Conservation (phyloP, 2,329 filamentous ascomycete genomes). For the Helotiales sp. region DNA sequence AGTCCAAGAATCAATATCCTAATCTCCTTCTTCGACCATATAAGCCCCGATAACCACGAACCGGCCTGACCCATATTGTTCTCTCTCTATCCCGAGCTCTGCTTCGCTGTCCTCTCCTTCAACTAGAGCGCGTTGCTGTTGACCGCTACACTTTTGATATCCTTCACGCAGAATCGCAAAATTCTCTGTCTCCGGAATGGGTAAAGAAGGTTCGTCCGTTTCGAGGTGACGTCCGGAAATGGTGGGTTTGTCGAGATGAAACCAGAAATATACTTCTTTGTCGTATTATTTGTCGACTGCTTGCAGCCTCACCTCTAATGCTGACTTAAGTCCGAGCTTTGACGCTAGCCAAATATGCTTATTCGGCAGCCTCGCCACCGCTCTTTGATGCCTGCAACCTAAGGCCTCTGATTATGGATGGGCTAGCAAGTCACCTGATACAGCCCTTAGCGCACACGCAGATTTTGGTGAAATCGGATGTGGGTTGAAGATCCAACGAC, state of each 20-base stretch:
- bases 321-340: constrained; percentile 1
- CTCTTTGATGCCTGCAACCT: neutral
- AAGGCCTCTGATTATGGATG: neutral
- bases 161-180: neutral
- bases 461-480: neutral
- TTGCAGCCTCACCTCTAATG: neutral
- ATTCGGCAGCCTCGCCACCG: neutral
- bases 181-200: neutral
- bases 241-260: constrained; percentile 4
- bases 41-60: constrained; percentile 69
- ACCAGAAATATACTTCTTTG: constrained; percentile 2
- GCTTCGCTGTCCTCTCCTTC: constrained; percentile 21
- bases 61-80: constrained; percentile 62
- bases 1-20: constrained; percentile 92
- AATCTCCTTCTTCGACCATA: constrained; percentile 97
- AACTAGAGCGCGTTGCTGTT: constrained; percentile 6
- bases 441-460: constrained; percentile 2
- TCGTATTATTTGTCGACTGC: neutral
- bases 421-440: neutral
- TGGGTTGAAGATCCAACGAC: neutral
- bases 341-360: neutral
- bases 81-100: neutral
- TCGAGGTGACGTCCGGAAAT: neutral
- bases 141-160: constrained; percentile 1
- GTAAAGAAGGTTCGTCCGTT: neutral